phyloP scores from a whole-genome alignment of 371 early-diverging fungal species.

The Haplosporangium sp. region DNA sequence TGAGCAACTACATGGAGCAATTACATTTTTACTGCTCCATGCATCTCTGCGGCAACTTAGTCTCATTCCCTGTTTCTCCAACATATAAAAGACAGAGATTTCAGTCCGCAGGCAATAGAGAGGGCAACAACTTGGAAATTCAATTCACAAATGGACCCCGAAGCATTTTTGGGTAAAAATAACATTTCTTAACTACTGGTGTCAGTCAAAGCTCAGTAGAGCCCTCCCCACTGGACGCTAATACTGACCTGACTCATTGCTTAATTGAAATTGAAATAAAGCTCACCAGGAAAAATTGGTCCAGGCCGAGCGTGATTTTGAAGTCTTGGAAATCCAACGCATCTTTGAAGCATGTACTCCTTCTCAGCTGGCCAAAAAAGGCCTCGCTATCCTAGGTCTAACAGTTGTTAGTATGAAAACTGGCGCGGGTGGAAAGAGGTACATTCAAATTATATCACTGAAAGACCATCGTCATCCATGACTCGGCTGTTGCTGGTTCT shows the following conservation, averaged over 20 bases:
- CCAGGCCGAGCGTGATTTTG: constrained; percentile 70
- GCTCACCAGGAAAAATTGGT: constrained; percentile 69
- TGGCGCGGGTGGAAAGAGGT: constrained; percentile 84
- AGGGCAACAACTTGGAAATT: neutral
- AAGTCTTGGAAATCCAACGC: constrained; percentile 70
- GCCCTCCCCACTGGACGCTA: neutral
- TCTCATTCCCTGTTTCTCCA: neutral
- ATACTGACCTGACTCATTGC: no score
- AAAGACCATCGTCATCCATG: neutral
- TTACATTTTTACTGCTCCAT: neutral
- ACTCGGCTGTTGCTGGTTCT: neutral
- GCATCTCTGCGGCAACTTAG: constrained; percentile 3
- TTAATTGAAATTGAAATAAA: constrained; percentile 9
- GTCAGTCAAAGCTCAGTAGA: no score
- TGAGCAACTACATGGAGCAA: neutral
- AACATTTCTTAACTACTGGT: no score
- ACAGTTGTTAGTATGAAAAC: constrained; percentile 75
- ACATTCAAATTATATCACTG: neutral
- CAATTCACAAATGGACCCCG: constrained; percentile 35
- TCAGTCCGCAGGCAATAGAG: neutral
- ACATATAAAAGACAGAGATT: neutral
- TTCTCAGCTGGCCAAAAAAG: constrained; percentile 74
- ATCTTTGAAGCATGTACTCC: constrained; percentile 67
- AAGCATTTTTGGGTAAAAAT: constrained; percentile 38
- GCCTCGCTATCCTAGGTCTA: constrained; percentile 74